phyloP scores from a whole-genome alignment of 2,329 filamentous ascomycete species.

The Calonectria montana region DNA sequence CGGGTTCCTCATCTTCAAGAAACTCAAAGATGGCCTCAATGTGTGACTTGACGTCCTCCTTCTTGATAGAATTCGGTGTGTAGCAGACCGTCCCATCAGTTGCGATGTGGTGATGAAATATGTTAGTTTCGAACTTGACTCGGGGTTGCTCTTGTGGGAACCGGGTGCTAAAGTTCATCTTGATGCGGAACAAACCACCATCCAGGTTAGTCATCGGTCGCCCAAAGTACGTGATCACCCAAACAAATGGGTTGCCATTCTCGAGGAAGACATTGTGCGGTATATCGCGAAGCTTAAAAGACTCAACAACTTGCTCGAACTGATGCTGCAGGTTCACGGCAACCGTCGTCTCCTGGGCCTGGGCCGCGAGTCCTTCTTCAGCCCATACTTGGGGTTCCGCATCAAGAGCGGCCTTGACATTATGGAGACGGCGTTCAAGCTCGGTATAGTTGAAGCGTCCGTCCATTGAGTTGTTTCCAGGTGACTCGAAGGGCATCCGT shows the following conservation, averaged over 20 bases:
- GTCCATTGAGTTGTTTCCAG: constrained; percentile 81
- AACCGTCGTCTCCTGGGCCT: constrained; percentile 76
- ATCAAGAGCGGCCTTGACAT: constrained; percentile 77
- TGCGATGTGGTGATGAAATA: constrained; percentile 91
- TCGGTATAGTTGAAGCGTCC: constrained; percentile 85
- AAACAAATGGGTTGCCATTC: constrained; percentile 88
- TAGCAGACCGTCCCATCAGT: constrained; percentile 87
- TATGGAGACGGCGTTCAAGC: constrained; percentile 75
- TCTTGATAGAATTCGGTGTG: constrained; percentile 67
- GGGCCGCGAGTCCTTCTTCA: constrained; percentile 71
- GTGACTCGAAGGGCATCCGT: constrained; percentile 87
- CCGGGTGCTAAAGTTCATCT: constrained; percentile 80
- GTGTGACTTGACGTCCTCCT: constrained; percentile 84
- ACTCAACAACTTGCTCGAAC: constrained; percentile 82
- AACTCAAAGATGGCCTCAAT: constrained; percentile 84
- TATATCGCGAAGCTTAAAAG: constrained; percentile 76
- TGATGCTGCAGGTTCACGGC: constrained; percentile 86
- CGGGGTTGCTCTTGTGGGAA: constrained; percentile 93
- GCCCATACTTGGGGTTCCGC: constrained; percentile 80
- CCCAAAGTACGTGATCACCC: constrained; percentile 90
- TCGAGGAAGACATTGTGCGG: constrained; percentile 82
- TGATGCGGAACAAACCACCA: constrained; percentile 87
- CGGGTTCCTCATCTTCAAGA: constrained; percentile 88
- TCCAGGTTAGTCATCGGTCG: constrained; percentile 93
- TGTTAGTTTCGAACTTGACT: constrained; percentile 80